Evolutionary conservation across 768 basidiomycete species (phyloP), one percentile per base, ranked within the genome.

Genomic region (Rhizopogon vinicolor): DNA sequence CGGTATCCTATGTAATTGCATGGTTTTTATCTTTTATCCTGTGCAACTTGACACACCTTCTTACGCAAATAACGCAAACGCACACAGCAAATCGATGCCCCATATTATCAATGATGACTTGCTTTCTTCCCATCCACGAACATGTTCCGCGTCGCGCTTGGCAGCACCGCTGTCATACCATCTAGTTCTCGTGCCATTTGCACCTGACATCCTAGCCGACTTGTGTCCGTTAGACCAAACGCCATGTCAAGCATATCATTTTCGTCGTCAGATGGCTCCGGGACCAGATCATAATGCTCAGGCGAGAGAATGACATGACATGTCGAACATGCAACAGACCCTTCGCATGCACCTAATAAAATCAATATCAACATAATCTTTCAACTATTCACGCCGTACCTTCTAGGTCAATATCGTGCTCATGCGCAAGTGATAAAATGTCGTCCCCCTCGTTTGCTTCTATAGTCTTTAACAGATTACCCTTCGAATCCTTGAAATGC

Each of bases 171-270:
- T 0, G 80, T 82, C 67, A 96, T 85, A 22, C 91, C 94, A 64
- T 97, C 89, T 62, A 98, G 69, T 48, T 90, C 90, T 54, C 76
- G 83, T 9, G 87, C 91, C 29, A 99, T 70, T 51, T 85, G 70
- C 68, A 90, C 86, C 67, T 90, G 89, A 64, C 89, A 90, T 0
- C 89, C 89, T 18, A 91, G 73, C 9, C 85, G 77, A 58, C 89
- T 96, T 62, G 96, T 98, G 64, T 98, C 96, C 0, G 93, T 95
- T 51, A 98, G 77, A 0, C 93, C 97, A 63, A 98, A 98, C 3
- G 96, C 96, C 81, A 98, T 91, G 70, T 98, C 96, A 40, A 99
- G 81, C 93, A 95, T 94, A 63, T 93, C 95, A 64, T 98, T 99
- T 74, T 99, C 96, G 66, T 99, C 96, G 61, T 98, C 96, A 53